Conservation (phyloP, 139 green algal genomes). For the Chlamydomonas urium region DNA sequence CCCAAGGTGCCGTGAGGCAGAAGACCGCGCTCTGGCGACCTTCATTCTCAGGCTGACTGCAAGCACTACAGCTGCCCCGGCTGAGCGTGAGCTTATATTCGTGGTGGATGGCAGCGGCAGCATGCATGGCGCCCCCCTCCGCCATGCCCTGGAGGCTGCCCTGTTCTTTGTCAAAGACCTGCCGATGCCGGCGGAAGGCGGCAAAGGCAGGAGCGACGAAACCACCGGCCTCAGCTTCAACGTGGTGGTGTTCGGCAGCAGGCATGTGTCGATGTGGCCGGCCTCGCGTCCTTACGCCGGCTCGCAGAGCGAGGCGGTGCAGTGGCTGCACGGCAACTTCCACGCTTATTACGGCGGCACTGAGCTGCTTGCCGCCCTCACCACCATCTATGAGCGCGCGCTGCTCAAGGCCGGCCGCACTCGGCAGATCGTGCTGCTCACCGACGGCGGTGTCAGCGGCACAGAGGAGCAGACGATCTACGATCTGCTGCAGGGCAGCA, state of each 20-base stretch:
- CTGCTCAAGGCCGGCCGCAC: neutral
- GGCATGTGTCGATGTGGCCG: slow-evolving; percentile 20
- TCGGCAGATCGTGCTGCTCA: slow-evolving; percentile 37
- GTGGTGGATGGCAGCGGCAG: slow-evolving; percentile 31
- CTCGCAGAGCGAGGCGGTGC: slow-evolving; percentile 14
- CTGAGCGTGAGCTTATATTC: neutral
- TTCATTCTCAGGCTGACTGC: slow-evolving; percentile 19
- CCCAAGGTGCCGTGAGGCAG: neutral
- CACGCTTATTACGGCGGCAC: slow-evolving; percentile 31
- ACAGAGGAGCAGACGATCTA: slow-evolving; percentile 17
- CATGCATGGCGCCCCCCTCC: slow-evolving; percentile 21
- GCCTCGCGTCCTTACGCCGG: neutral
- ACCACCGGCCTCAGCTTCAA: slow-evolving; percentile 23
- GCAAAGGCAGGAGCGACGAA: no score
- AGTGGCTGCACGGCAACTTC: slow-evolving; percentile 30
- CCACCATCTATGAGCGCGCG: slow-evolving; percentile 18
- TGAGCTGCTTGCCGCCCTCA: slow-evolving; percentile 24
- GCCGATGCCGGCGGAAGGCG: no score
- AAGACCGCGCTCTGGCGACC: slow-evolving; percentile 31
- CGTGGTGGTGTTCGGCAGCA: slow-evolving; percentile 20
- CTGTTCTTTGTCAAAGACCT: slow-evolving; percentile 41
- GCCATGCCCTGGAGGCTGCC: slow-evolving; percentile 19
- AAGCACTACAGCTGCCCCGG: neutral
- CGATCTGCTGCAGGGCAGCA: neutral
- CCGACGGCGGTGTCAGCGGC: slow-evolving; percentile 29